These are phyloP conservation scores for Venturia aucupariae DNA, from an alignment of 2,329 filamentous ascomycete genomes.

Conservation along the genomic window DNA sequence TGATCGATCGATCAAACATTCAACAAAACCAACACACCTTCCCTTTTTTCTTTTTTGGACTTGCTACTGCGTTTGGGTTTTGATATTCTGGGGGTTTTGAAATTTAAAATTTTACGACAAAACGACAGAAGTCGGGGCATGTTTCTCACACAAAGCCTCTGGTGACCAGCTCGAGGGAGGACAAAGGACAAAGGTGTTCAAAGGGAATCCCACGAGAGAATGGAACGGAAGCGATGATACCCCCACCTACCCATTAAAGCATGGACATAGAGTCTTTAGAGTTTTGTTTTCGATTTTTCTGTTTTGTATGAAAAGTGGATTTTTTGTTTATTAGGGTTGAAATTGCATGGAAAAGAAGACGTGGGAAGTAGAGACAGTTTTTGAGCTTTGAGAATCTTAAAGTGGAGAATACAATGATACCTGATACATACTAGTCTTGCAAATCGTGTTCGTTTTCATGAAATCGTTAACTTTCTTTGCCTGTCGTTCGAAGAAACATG, in stretches of 20 bases:
- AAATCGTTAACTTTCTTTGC: too few relatives aligned
- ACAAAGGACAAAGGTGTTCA: background rate
- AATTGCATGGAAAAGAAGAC: too few relatives aligned
- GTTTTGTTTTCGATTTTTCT: background rate
- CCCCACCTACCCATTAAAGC: background rate
- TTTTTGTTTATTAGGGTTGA: background rate
- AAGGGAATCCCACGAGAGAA: slow-evolving; percentile 6
- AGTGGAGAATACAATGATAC: background rate
- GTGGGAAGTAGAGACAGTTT: background rate
- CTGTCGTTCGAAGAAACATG: too few relatives aligned
- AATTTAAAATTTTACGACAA: background rate
- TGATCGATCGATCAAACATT: background rate
- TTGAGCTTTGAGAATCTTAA: background rate
- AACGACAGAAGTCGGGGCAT: slow-evolving; percentile 1
- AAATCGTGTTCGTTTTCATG: too few relatives aligned
- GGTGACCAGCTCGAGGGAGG: slow-evolving; percentile 6
- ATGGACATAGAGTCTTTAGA: background rate
- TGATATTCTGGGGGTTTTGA: too few relatives aligned
- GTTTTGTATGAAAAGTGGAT: background rate
- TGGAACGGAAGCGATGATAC: slow-evolving; percentile 10
- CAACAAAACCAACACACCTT: background rate
- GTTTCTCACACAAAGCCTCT: background rate
- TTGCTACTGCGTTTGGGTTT: too few relatives aligned
- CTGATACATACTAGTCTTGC: background rate
- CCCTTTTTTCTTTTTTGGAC: background rate